Base-by-base conservation (phyloP, 345 rosid species). In the Hypericum perforatum region DNA sequence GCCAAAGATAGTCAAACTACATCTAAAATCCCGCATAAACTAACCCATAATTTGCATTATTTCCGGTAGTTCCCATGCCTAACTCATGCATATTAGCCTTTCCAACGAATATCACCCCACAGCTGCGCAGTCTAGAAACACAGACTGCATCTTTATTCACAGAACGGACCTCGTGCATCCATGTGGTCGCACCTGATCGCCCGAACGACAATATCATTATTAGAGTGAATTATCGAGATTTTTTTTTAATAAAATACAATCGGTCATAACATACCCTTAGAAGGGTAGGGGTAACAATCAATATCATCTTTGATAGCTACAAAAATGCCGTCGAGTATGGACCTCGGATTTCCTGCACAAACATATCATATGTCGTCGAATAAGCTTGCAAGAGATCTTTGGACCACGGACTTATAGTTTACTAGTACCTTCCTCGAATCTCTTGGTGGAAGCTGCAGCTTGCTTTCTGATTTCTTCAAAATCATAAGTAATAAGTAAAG, bases 21-120 rank as follows among this genome's bases (percentile, higher is more conserved):
- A 22, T 1, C 32, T 22, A 1, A 22, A 22, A 22, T 22, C 32
- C 1, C 32, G 32, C 32, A 62, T 44, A 56, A 61, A 55, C 76
- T 75, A 62, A 88, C 96, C 96, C 96, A 41, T 88, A 85, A 67
- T 78, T 85, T 8, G 95, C 76, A 80, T 85, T 88, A 67, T 88
- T 88, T 64, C 96, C 95, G 9, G 96, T 88, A 8, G 95, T 85
- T 9, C 96, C 96, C 94, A 88, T 82, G 75, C 96, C 96, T 59
- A 88, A 7, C 68, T 88, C 95, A 66, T 88, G 96, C 94, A 88
- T 82, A 71, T 88, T 88, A 50, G 95, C 88, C 84, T 88, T 88
- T 6, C 96, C 97, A 13, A 89, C 61, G 13, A 89, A 65, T 70
- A 89, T 70, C 53, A 84, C 95, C 57, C 95, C 95, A 60, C 96